Percentiles rank a stretch among this genome's conserved stretches.
These are phyloP conservation scores for Henningerozyma blattae DNA, from an alignment of 805 yeast genomes.

Conservation along the genomic window DNA sequence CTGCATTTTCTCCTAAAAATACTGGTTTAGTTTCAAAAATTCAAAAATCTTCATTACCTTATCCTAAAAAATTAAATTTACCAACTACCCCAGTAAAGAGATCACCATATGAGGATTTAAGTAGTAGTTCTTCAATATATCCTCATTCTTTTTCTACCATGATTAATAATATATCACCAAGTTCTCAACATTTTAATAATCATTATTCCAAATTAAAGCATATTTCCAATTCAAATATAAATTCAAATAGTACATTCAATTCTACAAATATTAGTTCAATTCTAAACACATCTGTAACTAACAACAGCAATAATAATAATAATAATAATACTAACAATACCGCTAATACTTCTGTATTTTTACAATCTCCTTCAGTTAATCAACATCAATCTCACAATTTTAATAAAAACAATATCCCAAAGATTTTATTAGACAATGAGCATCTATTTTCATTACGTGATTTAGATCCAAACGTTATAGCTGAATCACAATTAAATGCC, in stretches of 20 bases:
- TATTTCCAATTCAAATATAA: neutral
- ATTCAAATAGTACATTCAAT: conserved; percentile 4
- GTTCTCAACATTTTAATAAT: neutral
- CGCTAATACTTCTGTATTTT: conserved; percentile 9
- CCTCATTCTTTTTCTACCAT: neutral
- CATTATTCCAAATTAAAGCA: no score
- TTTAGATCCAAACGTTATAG: neutral
- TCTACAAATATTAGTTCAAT: no score
- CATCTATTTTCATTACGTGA: neutral
- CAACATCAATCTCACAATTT: no score
- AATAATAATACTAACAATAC: conserved; percentile 7
- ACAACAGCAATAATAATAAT: neutral
- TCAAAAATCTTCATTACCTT: conserved; percentile 6
- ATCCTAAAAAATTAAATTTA: conserved; percentile 14
- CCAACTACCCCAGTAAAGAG: conserved; percentile 25
- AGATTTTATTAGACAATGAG: conserved; percentile 5
- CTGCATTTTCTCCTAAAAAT: conserved; percentile 13
- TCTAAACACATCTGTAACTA: neutral
- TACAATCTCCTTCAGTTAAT: conserved; percentile 11
- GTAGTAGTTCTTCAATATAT: conserved; percentile 2
- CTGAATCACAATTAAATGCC: neutral
- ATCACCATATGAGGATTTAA: conserved; percentile 11
- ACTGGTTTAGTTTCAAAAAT: conserved; percentile 21
- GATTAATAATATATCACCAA: neutral
- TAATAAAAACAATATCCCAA: conserved; percentile 9